Base-by-base conservation (phyloP, 352 stramenopile species). In the Phytopythium ostracodes region DNA sequence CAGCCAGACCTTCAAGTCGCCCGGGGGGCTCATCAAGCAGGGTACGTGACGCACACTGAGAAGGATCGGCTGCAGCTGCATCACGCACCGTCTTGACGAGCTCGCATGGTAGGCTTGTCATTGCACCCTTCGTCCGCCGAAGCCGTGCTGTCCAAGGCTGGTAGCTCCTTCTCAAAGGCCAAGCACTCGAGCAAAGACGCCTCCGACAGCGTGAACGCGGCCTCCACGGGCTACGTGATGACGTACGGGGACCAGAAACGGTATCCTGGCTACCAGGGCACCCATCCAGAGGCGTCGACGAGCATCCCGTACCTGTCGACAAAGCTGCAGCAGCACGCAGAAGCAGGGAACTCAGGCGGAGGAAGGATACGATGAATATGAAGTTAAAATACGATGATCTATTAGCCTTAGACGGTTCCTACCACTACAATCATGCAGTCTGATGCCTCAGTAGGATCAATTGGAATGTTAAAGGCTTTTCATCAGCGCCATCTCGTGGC, bases 371-470 rank as follows among this genome's bases (percentile, higher is more conserved):
- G 46, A 52, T 52, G 38, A 60, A 15, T 24, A 42, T 65, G 57
- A 49, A 42, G 18, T 42, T 50, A 6, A 18, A n/a, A 66, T 20
- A 40, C 38, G 17, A 68, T 65, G 27, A 54, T 52, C 6, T 56
- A 56, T 24, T 14, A 7, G 2, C 6, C 24, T 33, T 56, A 9
- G 22, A 59, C 42, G 46, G 0, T 47, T 9, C 11, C 10, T 67
- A 62, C 22, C 2, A 40, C 62, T 72, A 67, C 62, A 33, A 9
- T 27, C 35, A 49, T 60, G 47, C 57, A 58, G 22, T 31, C 22
- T 46, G 52, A 27, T 70, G 64, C 80, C 80, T 91, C 82, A 89
- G 82, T 87, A 91, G 82, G 82, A 91, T 91, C 82, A 91, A 91
- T 91, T 91, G 82, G 80, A 91, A 91, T 86, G 81, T 83, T 75